Conservation (phyloP, 2,329 filamentous ascomycete genomes). For the Pseudogymnoascus sp. region DNA sequence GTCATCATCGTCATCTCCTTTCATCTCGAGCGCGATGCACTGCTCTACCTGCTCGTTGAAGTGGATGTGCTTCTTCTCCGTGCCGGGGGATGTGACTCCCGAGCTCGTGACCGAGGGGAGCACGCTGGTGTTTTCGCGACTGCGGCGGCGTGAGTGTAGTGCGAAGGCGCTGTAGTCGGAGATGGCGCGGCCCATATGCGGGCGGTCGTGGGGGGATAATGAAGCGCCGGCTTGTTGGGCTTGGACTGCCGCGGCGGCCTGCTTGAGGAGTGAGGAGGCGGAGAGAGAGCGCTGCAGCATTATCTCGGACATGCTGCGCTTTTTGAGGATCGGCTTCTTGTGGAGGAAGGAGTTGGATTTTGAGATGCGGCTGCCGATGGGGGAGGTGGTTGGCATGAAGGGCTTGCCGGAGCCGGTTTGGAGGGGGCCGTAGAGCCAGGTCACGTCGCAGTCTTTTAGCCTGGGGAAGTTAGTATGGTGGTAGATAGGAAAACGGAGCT, state of each 20-base stretch:
- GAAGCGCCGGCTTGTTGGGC: conserved; percentile 44
- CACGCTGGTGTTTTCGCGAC: conserved; percentile 52
- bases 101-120: conserved; percentile 65
- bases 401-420: conserved; percentile 61
- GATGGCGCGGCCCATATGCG: conserved; percentile 54
- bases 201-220: conserved; percentile 11
- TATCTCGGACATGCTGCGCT: conserved; percentile 90
- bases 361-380: conserved; percentile 46
- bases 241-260: conserved; percentile 40
- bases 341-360: conserved; percentile 53
- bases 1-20: conserved; percentile 66
- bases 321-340: conserved; percentile 79
- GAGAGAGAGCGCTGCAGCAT: conserved; percentile 88
- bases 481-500: not conserved
- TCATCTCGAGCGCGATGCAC: conserved; percentile 86
- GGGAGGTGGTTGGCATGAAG: conserved; percentile 38
- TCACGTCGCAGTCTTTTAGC: conserved; percentile 95
- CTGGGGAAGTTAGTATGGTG: conserved; percentile 41
- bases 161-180: conserved; percentile 64
- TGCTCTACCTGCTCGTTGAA: conserved; percentile 96
- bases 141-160: conserved; percentile 55
- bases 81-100: conserved; percentile 51
- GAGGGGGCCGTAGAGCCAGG: conserved; percentile 91
- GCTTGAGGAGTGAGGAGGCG: conserved; percentile 75
- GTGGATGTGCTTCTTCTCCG: conserved; percentile 81